Evolutionary conservation across 2,329 filamentous ascomycete species (phyloP).

Genomic region (Chrysoporthe austroafricana): DNA sequence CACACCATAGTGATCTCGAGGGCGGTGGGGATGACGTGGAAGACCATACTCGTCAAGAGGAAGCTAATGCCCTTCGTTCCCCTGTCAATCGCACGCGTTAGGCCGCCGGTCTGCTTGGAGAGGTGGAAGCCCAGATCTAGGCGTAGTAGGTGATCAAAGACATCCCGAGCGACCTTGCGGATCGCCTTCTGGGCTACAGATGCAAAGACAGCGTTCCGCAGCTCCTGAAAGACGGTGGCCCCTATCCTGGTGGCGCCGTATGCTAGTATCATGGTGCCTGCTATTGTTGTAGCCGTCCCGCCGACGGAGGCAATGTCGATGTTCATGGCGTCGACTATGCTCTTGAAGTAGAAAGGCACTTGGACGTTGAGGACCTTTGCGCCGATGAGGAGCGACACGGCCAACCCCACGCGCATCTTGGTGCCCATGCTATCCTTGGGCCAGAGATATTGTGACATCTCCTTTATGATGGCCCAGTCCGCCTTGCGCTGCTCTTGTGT

Average conservation of each 20-base stretch:
- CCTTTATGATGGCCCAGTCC: conserved; percentile 98
- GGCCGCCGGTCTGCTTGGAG: conserved; percentile 88
- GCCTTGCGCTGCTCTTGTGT: conserved; percentile 91
- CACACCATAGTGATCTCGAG: conserved; percentile 95
- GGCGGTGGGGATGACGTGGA: conserved; percentile 91
- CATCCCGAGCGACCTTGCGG: conserved; percentile 84
- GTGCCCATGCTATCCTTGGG: conserved; percentile 85
- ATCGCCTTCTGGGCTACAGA: conserved; percentile 98
- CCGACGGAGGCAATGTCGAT: conserved; percentile 84
- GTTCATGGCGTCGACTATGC: conserved; percentile 97
- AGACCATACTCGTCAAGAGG: conserved; percentile 95
- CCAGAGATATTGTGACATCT: conserved; percentile 97
- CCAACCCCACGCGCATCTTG: conserved; percentile 81
- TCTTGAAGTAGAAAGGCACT: conserved; percentile 99
- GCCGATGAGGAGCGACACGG: conserved; percentile 81
- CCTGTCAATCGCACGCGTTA: conserved; percentile 92
- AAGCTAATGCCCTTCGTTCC: conserved; percentile 99
- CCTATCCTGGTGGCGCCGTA: conserved; percentile 90
- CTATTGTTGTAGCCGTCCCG: conserved; percentile 87
- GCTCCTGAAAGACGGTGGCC: conserved; percentile 86
- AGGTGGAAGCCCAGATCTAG: conserved; percentile 95
- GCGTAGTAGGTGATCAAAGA: conserved; percentile 86
- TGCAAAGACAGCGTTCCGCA: conserved; percentile 95
- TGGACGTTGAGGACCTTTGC: conserved; percentile 97
- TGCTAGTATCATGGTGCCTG: conserved; percentile 89